Evolutionary conservation across 2,329 filamentous ascomycete species (phyloP).

Genomic region (Emydomyces testavorans): DNA sequence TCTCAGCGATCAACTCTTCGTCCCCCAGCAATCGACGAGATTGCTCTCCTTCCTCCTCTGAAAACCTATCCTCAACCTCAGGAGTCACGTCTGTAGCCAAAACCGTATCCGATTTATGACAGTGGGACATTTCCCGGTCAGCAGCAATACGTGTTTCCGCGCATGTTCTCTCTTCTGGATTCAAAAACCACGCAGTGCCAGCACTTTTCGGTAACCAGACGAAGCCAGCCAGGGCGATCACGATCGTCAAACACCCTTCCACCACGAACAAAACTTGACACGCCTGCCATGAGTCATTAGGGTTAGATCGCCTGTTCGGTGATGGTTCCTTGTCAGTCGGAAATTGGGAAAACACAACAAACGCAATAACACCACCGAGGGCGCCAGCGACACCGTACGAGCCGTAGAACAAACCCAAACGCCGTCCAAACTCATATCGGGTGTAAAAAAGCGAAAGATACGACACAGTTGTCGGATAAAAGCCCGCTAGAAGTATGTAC

Average conservation of each 20-base stretch:
- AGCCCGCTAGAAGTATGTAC: constrained; percentile 35
- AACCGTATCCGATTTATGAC: not conserved
- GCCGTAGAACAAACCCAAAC: constrained; percentile 47
- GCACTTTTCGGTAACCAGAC: constrained; percentile 41
- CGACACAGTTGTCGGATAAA: constrained; percentile 49
- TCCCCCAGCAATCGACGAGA: constrained; percentile 18
- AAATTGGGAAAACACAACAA: constrained; percentile 36
- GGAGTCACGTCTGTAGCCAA: constrained; percentile 1
- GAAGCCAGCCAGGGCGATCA: constrained; percentile 38
- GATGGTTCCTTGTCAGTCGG: constrained; percentile 12
- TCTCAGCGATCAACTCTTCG: not conserved
- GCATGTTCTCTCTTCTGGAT: constrained; percentile 36
- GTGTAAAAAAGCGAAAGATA: constrained; percentile 50
- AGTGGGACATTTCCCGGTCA: constrained; percentile 23
- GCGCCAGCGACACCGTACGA: constrained; percentile 47
- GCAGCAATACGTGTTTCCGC: constrained; percentile 37
- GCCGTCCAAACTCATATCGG: constrained; percentile 45
- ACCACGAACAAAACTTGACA: constrained; percentile 44
- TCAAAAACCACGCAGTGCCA: constrained; percentile 43
- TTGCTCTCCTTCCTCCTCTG: constrained; percentile 13
- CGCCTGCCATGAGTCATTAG: constrained; percentile 30
- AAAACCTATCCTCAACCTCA: not conserved
- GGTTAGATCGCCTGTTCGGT: constrained; percentile 27
- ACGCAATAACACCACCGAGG: constrained; percentile 45
- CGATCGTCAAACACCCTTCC: constrained; percentile 39